These are phyloP conservation scores for Bryopsis sp. DNA, from an alignment of 139 green algal genomes.

Conservation along the genomic window DNA sequence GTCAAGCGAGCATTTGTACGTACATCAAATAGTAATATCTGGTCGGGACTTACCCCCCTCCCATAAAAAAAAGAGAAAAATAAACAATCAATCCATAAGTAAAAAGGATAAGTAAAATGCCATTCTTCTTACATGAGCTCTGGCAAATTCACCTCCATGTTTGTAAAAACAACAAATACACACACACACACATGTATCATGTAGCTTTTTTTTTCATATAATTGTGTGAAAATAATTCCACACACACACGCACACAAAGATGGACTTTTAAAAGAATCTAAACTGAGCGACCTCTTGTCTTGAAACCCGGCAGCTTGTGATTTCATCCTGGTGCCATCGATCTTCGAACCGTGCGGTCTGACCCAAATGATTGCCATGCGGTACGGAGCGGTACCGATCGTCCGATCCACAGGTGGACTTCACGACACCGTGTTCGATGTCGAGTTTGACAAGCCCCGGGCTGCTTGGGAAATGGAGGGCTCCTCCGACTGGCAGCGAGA, in stretches of 20 bases:
- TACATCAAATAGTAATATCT: too few species aligned
- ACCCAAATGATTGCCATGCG: constrained; percentile 96
- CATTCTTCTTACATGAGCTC: too few species aligned
- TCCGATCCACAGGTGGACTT: constrained; percentile 84
- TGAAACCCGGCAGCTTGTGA: too few species aligned
- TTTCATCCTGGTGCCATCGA: constrained; percentile 91
- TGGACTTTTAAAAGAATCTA: constrained; percentile 10
- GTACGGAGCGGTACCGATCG: constrained; percentile 75
- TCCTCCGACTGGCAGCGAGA: constrained; percentile 54
- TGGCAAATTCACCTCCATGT: too few species aligned
- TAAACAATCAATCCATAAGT: too few species aligned
- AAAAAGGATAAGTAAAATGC: too few species aligned
- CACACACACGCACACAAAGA: not conserved
- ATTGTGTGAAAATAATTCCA: not conserved
- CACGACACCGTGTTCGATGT: constrained; percentile 83
- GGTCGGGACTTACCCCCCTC: too few species aligned
- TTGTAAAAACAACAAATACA: not conserved
- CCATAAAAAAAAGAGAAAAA: too few species aligned
- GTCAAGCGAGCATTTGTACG: too few species aligned
- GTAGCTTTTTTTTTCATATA: constrained; percentile 11
- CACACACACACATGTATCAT: constrained; percentile 19
- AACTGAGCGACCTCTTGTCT: constrained; percentile 82
- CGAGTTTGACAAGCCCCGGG: constrained; percentile 61
- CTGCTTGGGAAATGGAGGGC: constrained; percentile 74
- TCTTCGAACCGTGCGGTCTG: constrained; percentile 87